These are phyloP conservation scores for Suillus lakei DNA, from an alignment of 768 basidiomycete genomes.

Conservation along the genomic window DNA sequence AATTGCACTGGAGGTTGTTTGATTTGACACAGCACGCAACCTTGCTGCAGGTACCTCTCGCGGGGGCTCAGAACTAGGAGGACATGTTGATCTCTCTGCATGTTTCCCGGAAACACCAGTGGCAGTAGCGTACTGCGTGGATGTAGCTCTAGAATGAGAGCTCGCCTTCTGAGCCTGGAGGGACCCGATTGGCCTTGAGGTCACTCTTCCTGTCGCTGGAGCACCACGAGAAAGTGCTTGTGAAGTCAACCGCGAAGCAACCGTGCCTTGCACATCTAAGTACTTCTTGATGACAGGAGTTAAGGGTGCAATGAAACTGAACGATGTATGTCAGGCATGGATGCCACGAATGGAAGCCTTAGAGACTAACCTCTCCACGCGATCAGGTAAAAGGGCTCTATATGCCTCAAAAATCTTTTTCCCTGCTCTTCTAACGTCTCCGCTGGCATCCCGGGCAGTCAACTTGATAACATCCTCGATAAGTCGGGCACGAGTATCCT, in stretches of 20 bases:
- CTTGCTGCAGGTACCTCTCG: background rate
- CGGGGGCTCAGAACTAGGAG: background rate
- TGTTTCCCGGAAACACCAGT: background rate
- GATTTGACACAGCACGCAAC: background rate
- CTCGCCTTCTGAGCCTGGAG: slow-evolving; percentile 5
- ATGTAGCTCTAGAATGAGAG: slow-evolving; percentile 1
- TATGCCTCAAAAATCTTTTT: slow-evolving; percentile 80
- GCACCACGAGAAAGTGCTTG: background rate
- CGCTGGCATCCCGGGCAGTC: slow-evolving; percentile 73
- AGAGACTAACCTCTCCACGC: slow-evolving; percentile 64
- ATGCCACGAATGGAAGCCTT: slow-evolving; percentile 1
- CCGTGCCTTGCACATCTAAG: slow-evolving; percentile 51
- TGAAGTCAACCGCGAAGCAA: background rate
- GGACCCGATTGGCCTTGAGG: background rate
- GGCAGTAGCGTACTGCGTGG: background rate
- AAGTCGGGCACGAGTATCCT: slow-evolving; percentile 62
- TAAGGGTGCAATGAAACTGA: slow-evolving; percentile 73
- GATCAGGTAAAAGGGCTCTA: slow-evolving; percentile 65
- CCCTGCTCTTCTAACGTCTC: slow-evolving; percentile 72
- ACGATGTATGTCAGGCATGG: slow-evolving; percentile 13
- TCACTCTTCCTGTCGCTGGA: background rate
- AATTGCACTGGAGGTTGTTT: background rate
- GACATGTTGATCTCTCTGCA: background rate
- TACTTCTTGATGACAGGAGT: slow-evolving; percentile 81
- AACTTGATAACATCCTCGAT: slow-evolving; percentile 72